Evolutionary conservation across 768 basidiomycete species (phyloP).

Genomic region (Mycena rosella): DNA sequence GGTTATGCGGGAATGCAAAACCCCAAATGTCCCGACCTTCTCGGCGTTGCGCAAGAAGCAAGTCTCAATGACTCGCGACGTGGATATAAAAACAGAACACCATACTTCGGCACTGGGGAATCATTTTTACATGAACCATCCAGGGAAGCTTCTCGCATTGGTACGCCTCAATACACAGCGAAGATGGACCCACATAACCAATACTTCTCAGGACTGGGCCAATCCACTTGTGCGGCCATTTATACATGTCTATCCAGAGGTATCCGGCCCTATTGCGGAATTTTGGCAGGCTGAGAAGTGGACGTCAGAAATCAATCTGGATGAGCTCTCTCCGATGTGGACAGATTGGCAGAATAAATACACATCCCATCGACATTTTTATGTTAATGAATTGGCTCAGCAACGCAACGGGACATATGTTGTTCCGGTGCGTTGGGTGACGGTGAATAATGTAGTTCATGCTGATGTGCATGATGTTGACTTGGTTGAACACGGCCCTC

Average conservation of each 20-base stretch:
- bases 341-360: constrained; percentile 10
- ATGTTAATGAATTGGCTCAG: constrained; percentile 20
- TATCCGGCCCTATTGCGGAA: constrained; percentile 17
- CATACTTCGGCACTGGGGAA: constrained; percentile 43
- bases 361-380: constrained; percentile 3
- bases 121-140: constrained; percentile 44
- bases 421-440: constrained; percentile 35
- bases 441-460: background rate
- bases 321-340: constrained; percentile 28
- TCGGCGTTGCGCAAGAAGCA: constrained; percentile 42
- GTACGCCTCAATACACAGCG: constrained; percentile 11
- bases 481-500: too few species aligned
- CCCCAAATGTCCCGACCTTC: constrained; percentile 47
- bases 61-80: constrained; percentile 28
- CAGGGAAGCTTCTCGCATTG: constrained; percentile 24
- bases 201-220: constrained; percentile 39
- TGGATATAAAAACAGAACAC: constrained; percentile 21
- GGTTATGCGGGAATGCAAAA: constrained; percentile 46
- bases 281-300: constrained; percentile 25
- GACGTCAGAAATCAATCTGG: constrained; percentile 11
- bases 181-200: background rate
- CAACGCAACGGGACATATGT: constrained; percentile 30
- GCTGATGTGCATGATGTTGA: background rate
- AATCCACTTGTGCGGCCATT: constrained; percentile 35
- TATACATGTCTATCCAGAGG: constrained; percentile 42